Conservation (phyloP, 441 rosid genomes). For the Adansonia rubrostipa region DNA sequence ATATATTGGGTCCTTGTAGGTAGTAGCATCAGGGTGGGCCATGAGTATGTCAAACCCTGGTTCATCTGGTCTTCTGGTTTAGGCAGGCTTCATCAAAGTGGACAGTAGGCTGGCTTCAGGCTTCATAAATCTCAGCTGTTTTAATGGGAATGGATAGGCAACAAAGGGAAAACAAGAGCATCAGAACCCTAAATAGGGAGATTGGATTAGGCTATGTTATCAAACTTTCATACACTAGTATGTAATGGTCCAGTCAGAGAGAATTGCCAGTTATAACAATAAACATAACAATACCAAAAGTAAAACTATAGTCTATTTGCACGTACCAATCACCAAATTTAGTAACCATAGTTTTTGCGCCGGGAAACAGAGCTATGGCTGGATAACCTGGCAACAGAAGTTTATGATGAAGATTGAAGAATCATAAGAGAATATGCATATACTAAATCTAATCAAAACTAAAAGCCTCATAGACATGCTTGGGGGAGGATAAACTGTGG, state of each 20-base stretch:
- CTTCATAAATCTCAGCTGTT: constrained; percentile 90
- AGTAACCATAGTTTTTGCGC: constrained; percentile 82
- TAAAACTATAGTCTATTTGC: constrained; percentile 52
- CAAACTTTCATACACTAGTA: constrained; percentile 39
- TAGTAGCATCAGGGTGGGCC: constrained; percentile 80
- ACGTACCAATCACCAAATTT: constrained; percentile 49
- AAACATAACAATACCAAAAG: constrained; percentile 29
- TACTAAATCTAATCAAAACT: constrained; percentile 6
- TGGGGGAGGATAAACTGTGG: neutral
- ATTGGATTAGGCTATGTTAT: constrained; percentile 57
- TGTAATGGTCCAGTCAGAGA: constrained; percentile 39
- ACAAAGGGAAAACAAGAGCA: constrained; percentile 70
- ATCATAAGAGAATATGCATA: constrained; percentile 27
- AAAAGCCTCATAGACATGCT: constrained; percentile 13
- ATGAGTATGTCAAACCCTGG: constrained; percentile 65
- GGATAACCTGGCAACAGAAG: constrained; percentile 83
- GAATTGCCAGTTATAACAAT: constrained; percentile 32
- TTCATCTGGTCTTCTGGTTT: constrained; percentile 91
- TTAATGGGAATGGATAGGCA: constrained; percentile 77
- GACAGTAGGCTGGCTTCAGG: constrained; percentile 91
- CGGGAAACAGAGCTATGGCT: constrained; percentile 70
- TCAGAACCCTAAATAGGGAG: constrained; percentile 72
- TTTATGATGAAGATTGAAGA: constrained; percentile 40
- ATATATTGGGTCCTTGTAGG: constrained; percentile 68
- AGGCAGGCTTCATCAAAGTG: constrained; percentile 79